Percentiles rank a stretch among this genome's conserved stretches.
These are phyloP conservation scores for Microcos paniculata DNA, from an alignment of 345 rosid genomes.

Conservation along the genomic window DNA sequence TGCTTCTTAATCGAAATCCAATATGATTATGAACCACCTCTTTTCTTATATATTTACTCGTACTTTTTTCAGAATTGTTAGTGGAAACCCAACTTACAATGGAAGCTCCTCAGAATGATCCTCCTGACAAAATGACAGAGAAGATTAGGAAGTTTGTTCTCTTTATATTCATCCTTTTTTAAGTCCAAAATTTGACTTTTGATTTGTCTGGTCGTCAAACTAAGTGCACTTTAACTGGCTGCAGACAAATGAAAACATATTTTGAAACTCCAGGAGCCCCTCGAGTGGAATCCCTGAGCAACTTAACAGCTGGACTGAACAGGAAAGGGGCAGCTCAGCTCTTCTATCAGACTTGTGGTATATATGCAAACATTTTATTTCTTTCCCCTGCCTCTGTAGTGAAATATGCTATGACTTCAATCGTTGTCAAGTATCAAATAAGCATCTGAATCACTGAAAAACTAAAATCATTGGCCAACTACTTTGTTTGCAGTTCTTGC, in stretches of 20 bases:
- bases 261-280: conserved; percentile 83
- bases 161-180: background rate
- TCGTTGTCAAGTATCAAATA: background rate
- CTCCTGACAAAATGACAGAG: conserved; percentile 64
- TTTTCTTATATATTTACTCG: background rate
- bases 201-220: background rate
- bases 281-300: conserved; percentile 59
- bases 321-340: conserved; percentile 75
- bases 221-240: background rate
- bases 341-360: conserved; percentile 89
- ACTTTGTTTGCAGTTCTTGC: conserved; percentile 61
- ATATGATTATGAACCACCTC: background rate
- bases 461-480: background rate
- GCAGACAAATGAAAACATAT: conserved; percentile 46
- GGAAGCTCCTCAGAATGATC: conserved; percentile 42
- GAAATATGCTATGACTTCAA: background rate
- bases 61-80: conserved; percentile 47
- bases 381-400: background rate
- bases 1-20: background rate
- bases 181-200: background rate
- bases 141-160: conserved; percentile 54
- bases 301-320: conserved; percentile 66
- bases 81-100: conserved; percentile 83
- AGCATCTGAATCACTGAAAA: background rate
- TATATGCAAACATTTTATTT: background rate